Base-by-base conservation (phyloP, 1,284 basidiomycete species). In the Cutaneotrichosporon curvatum region DNA sequence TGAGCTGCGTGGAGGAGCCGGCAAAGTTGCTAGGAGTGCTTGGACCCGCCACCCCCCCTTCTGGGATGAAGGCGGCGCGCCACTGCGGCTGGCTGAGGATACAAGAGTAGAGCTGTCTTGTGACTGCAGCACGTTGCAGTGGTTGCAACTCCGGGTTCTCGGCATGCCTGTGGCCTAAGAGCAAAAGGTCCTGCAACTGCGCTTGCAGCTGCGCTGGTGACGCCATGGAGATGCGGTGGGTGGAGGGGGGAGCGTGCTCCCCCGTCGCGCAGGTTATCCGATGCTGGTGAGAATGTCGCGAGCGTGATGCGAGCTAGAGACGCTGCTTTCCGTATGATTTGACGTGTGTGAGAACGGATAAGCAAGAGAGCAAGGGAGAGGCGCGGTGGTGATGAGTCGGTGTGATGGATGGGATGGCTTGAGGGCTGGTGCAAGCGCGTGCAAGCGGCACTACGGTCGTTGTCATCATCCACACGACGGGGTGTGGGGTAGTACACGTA, bases 81-180 rank as follows among this genome's bases (percentile, higher is more conserved):
- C 60, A 63, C 25, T 64, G 60, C 8, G 53, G 52, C n/a, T 47
- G 47, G 19, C 51, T 55, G 50, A 59, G 63, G 30, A 68, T 49
- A 16, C 60, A 54, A 14, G 53, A 45, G 55, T 60, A 66, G 15
- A 68, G 45, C 34, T 56, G 56, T 7, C 63, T 52, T 2, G 63
- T 36, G 31, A 66, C 42, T 31, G 56, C 41, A 9, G 61, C 59
- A 35, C 58, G 58, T 43, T 54, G 48, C 21, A 43, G 48, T 1
- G 52, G 43, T 12, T 42, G 34, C 15, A 54, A 38, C 43, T 50
- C 52, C 3, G 51, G 45, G 40, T 50, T 50, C 42, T 50, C 48
- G 22, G 55, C 46, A 6, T 46, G 39, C 16, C 36, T 35, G 22
- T 56, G 54, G 18, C 50, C 50, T 6, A 42, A 22, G 36, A 37